Evolutionary conservation across 305 asterid genomes (phyloP).

Genomic region (Nicotiana rustica): DNA sequence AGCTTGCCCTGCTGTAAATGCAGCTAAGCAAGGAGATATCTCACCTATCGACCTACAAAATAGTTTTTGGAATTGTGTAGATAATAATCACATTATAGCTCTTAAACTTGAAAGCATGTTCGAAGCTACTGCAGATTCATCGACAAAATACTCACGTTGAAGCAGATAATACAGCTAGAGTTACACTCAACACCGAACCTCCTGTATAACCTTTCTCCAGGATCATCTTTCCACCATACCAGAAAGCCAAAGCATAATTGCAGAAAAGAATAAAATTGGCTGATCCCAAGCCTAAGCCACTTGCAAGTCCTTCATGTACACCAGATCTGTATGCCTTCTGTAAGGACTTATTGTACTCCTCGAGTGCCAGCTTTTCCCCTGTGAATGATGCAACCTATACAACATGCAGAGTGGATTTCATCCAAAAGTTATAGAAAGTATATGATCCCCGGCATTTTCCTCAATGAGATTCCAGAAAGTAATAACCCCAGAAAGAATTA

Average conservation of each 20-base stretch:
- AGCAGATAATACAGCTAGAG: slow-evolving; percentile 63
- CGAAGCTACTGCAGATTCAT: background rate
- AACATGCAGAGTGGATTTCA: background rate
- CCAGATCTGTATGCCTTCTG: slow-evolving; percentile 59
- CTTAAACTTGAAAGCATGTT: slow-evolving; percentile 14
- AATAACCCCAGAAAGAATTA: background rate
- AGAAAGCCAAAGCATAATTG: slow-evolving; percentile 68
- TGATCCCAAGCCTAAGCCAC: slow-evolving; percentile 68
- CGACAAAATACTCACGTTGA: slow-evolving; percentile 56
- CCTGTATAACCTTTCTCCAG: slow-evolving; percentile 68
- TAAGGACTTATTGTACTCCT: slow-evolving; percentile 63
- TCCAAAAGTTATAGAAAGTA: background rate
- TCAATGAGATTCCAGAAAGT: background rate
- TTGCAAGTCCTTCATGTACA: slow-evolving; percentile 68
- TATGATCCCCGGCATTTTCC: background rate
- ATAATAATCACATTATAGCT: background rate
- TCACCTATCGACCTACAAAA: slow-evolving; percentile 62
- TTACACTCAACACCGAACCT: slow-evolving; percentile 65
- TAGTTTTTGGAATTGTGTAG: slow-evolving; percentile 33
- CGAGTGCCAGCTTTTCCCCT: slow-evolving; percentile 72
- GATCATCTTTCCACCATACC: slow-evolving; percentile 74
- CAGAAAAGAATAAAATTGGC: slow-evolving; percentile 56
- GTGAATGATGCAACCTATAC: slow-evolving; percentile 77
- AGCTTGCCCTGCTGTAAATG: slow-evolving; percentile 76
- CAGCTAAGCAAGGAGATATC: slow-evolving; percentile 24